Base-by-base conservation (phyloP, 2,329 filamentous ascomycete genomes). In the Fusarium sp. region DNA sequence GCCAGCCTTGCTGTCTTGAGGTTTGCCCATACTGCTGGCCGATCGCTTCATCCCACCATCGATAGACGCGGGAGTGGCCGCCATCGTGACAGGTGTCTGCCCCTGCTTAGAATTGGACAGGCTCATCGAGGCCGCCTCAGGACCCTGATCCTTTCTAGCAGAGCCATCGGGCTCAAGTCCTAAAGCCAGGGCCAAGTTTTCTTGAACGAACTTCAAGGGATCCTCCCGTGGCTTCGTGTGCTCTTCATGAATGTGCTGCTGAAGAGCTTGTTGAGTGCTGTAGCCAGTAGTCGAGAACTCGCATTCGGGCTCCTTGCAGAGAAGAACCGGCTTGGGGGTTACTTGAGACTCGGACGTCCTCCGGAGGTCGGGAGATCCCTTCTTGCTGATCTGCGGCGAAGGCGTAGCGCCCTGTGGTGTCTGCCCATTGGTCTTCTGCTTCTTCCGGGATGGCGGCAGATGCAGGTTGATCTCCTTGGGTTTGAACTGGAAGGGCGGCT, bases 391-490 rank as follows among this genome's bases (percentile, higher is more conserved):
- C 65, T 85, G 82, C 3, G 85, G 85, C 26, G 85, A 86, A 6
- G 79, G 80, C 17, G 79, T 82, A 30, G 79, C 71, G 55, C 76
- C 79, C 57, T 80, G 79, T 4, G 78, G 77, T 6, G 81, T 79
- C 35, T 76, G 71, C 17, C 72, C 76, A 8, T 77, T 80, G 2
- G 82, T 82, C 79, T 86, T 89, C 57, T 74, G 71, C 79, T 85
- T 88, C 78, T 86, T 88, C 77, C 89, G 89, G 15, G 82, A 78
- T 6, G 84, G 79, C 7, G 88, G 88, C 22, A 89, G 78, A 51
- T 86, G 83, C 37, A 90, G 78, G 52, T 86, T 84, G 35, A 87
- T 86, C 32, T 89, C 77, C 50, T 83, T 79, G 3, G 83, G 79
- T 74, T 82, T 84, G 57, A 89, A 83, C 26, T 80, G 77, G 74